phyloP scores from a whole-genome alignment of 495 filamentous ascomycete genomes.

The Penicillium flavigenum region DNA sequence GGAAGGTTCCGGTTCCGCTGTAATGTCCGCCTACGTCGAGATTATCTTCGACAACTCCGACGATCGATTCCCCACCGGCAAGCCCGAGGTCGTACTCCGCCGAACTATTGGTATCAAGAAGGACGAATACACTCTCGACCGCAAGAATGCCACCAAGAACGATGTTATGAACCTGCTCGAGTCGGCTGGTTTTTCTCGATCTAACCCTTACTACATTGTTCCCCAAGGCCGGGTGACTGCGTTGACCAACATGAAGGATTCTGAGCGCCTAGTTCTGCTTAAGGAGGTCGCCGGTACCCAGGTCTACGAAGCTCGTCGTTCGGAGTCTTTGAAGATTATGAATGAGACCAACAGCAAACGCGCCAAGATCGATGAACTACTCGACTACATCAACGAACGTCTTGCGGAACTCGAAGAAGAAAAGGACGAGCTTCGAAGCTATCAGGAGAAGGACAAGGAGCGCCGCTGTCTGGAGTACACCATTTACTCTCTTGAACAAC shows the following conservation, averaged over 20 bases:
- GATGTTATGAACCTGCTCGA: conserved; percentile 97
- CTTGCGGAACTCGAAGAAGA: conserved; percentile 91
- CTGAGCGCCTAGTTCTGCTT: conserved; percentile 79
- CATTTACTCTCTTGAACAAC: conserved; percentile 86
- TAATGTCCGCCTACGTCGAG: conserved; percentile 99
- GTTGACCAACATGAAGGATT: conserved; percentile 97
- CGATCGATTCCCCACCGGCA: conserved; percentile 92
- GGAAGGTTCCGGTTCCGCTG: conserved; percentile 94
- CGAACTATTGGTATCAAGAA: conserved; percentile 97
- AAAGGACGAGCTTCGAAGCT: conserved; percentile 89
- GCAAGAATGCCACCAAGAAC: conserved; percentile 90
- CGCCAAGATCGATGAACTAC: conserved; percentile 86
- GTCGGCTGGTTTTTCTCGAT: conserved; percentile 92
- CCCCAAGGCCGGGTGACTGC: conserved; percentile 95
- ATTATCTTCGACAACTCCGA: conserved; percentile 98
- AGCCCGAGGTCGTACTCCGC: conserved; percentile 82
- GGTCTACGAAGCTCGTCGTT: conserved; percentile 87
- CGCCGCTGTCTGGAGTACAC: conserved; percentile 90
- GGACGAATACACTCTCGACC: conserved; percentile 95
- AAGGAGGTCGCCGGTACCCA: conserved; percentile 98
- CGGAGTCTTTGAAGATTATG: conserved; percentile 96
- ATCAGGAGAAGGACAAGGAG: conserved; percentile 93
- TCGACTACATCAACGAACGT: conserved; percentile 88
- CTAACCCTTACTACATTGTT: conserved; percentile 99
- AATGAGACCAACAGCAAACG: conserved; percentile 92